phyloP scores from a whole-genome alignment of 352 stramenopile species.

The Globisporangium nagaii region DNA sequence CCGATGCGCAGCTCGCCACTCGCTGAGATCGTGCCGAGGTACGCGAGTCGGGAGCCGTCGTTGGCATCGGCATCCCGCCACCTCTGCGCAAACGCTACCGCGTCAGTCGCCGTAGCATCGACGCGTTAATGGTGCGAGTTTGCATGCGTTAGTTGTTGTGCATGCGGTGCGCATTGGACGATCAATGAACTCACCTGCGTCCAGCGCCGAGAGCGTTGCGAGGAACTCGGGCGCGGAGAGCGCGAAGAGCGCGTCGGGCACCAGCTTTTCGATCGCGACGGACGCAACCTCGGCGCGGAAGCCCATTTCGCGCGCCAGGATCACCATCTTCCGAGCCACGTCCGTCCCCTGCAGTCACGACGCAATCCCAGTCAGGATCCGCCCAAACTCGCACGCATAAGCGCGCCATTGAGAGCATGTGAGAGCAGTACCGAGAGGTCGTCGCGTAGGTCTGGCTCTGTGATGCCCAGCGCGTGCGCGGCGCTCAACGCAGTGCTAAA shows the following conservation, averaged over 20 bases:
- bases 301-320: slow-evolving; percentile 53
- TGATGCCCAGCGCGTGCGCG: slow-evolving; percentile 51
- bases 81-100: neutral
- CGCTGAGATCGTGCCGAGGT: slow-evolving; percentile 44
- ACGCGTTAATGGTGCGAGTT: no score
- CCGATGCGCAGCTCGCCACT: slow-evolving; percentile 35
- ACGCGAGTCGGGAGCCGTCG: slow-evolving; percentile 32
- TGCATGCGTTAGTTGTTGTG: neutral
- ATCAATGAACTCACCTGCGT: slow-evolving; percentile 16
- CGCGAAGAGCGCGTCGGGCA: slow-evolving; percentile 31
- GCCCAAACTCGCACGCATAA: neutral
- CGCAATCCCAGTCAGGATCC: neutral
- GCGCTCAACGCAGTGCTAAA: slow-evolving; percentile 40
- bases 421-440: slow-evolving; percentile 30
- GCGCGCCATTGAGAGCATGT: no score
- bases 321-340: slow-evolving; percentile 63
- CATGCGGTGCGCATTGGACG: neutral
- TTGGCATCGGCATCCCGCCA: neutral
- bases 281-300: slow-evolving; percentile 23
- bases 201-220: slow-evolving; percentile 25
- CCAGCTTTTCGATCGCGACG: slow-evolving; percentile 37
- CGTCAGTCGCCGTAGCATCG: neutral
- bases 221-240: slow-evolving; percentile 55
- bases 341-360: slow-evolving; percentile 35
- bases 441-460: slow-evolving; percentile 60